Conservation (phyloP, 805 yeast genomes). For the Danielia oregonensis region DNA sequence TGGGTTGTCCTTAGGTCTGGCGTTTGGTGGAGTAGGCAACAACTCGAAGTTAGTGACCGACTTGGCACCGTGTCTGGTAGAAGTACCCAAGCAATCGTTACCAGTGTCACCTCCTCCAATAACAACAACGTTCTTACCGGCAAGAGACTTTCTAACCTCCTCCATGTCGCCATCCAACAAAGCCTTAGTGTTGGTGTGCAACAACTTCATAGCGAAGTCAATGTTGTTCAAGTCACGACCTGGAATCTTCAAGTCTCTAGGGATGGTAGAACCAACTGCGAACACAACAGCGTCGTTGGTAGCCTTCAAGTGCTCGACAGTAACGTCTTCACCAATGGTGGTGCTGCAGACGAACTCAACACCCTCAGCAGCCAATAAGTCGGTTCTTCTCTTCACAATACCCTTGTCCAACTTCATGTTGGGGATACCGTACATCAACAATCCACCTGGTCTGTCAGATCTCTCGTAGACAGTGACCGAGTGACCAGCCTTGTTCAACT, state of each 20-base stretch:
- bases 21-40: conserved; percentile 84
- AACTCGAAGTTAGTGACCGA: conserved; percentile 92
- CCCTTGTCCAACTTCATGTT: conserved; percentile 96
- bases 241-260: conserved; percentile 91
- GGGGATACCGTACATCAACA: conserved; percentile 98
- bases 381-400: conserved; percentile 89
- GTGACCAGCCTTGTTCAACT: conserved; percentile 95
- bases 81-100: conserved; percentile 97
- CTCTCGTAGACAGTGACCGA: conserved; percentile 88
- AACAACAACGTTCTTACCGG: conserved; percentile 88
- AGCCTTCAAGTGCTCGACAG: conserved; percentile 63
- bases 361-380: conserved; percentile 87
- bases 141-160: conserved; percentile 63
- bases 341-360: conserved; percentile 71
- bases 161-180: conserved; percentile 77
- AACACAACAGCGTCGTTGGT: conserved; percentile 79
- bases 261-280: conserved; percentile 94
- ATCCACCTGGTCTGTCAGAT: conserved; percentile 93
- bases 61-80: conserved; percentile 95
- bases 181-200: conserved; percentile 86
- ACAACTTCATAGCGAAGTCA: conserved; percentile 90
- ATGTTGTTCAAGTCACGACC: conserved; percentile 89
- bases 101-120: conserved; percentile 99
- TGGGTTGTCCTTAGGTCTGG: conserved; percentile 91
- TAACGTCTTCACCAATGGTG: conserved; percentile 79